Evolutionary conservation across 2,329 filamentous ascomycete species (phyloP).

Genomic region (Monosporascus sp.): DNA sequence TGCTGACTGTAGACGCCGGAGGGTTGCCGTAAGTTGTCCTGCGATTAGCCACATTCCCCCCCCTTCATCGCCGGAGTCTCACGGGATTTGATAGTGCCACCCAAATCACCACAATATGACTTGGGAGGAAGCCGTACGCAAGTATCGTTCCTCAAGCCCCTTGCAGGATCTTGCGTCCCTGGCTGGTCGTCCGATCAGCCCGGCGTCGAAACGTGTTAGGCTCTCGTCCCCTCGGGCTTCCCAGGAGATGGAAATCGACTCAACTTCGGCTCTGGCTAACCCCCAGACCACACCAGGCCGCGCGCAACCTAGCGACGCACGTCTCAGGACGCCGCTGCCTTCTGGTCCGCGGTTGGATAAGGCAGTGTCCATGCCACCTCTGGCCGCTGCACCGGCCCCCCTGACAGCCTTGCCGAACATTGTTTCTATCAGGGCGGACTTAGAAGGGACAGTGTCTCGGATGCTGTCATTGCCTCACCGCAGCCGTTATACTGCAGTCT

Average conservation of each 20-base stretch:
- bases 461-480: constrained; percentile 45
- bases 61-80: constrained; percentile 14
- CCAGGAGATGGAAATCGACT: constrained; percentile 53
- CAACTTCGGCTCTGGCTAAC: constrained; percentile 24
- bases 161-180: constrained; percentile 44
- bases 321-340: constrained; percentile 51
- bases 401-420: constrained; percentile 37
- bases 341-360: constrained; percentile 51
- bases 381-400: constrained; percentile 17
- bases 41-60: neutral
- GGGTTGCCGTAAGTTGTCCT: constrained; percentile 50
- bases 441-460: constrained; percentile 45
- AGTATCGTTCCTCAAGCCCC: constrained; percentile 50
- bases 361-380: constrained; percentile 31
- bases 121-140: constrained; percentile 52
- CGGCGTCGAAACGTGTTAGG: constrained; percentile 33
- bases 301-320: constrained; percentile 39
- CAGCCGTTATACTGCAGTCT: constrained; percentile 47
- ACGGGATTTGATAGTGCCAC: constrained; percentile 41
- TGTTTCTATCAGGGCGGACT: constrained; percentile 44
- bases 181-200: constrained; percentile 41
- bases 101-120: constrained; percentile 56
- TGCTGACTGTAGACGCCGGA: constrained; percentile 47
- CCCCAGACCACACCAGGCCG: constrained; percentile 26
- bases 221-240: constrained; percentile 38